phyloP scores from a whole-genome alignment of 1,139 yeast species.

The Kazachstania sp. region DNA sequence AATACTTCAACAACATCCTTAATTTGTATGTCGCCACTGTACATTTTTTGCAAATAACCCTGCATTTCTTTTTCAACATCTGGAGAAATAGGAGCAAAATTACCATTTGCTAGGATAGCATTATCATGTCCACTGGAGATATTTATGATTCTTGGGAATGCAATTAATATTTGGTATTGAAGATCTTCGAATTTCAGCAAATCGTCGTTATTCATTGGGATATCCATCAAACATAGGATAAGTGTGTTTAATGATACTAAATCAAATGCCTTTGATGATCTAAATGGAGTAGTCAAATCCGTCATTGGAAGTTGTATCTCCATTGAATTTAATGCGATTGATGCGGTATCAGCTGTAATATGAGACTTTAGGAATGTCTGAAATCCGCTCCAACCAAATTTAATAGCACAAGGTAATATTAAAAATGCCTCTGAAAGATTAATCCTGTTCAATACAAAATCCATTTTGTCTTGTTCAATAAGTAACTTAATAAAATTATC shows the following conservation, averaged over 20 bases:
- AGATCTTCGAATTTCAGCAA: constrained; percentile 59
- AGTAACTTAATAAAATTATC: constrained; percentile 18
- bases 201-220: constrained; percentile 37
- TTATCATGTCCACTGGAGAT: constrained; percentile 88
- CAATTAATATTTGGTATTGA: constrained; percentile 73
- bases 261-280: constrained; percentile 33
- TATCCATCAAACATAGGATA: constrained; percentile 30
- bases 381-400: constrained; percentile 38
- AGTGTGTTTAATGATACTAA: constrained; percentile 36
- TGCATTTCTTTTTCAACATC: constrained; percentile 93
- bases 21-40: constrained; percentile 82
- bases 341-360: constrained; percentile 30
- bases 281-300: constrained; percentile 34
- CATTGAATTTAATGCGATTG: constrained; percentile 25
- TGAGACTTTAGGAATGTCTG: constrained; percentile 36
- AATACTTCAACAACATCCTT: constrained; percentile 83
- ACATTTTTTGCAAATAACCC: constrained; percentile 84
- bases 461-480: constrained; percentile 18
- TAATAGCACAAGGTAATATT: constrained; percentile 24
- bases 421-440: constrained; percentile 33
- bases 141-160: constrained; percentile 86
- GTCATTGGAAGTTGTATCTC: constrained; percentile 36
- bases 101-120: constrained; percentile 65
- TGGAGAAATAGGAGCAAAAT: constrained; percentile 48
- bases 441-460: constrained; percentile 18